phyloP scores from a whole-genome alignment of 1,139 yeast genomes.

The Scheffersomyces illinoinensis region DNA sequence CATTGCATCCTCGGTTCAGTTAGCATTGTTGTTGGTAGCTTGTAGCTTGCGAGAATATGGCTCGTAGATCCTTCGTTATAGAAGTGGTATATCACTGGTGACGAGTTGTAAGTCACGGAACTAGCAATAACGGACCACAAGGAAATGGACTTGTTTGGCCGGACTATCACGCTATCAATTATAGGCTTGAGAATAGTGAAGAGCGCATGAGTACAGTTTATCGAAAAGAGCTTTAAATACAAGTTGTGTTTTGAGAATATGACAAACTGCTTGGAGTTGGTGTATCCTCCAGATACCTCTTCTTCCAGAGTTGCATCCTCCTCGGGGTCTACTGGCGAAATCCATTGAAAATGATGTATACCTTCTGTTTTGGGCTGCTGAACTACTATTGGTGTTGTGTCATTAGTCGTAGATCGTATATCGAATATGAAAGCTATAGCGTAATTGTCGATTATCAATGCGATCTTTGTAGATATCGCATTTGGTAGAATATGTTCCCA shows the following conservation, averaged over 20 bases:
- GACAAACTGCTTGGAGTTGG: slow-evolving; percentile 34
- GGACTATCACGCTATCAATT: slow-evolving; percentile 12
- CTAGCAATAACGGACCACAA: slow-evolving; percentile 32
- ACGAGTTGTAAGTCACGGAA: slow-evolving; percentile 13
- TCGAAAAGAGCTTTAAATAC: slow-evolving; percentile 35
- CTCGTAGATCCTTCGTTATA: slow-evolving; percentile 37
- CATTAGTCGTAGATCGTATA: slow-evolving; percentile 14
- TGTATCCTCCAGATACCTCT: slow-evolving; percentile 27
- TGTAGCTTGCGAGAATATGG: slow-evolving; percentile 21
- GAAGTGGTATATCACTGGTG: slow-evolving; percentile 35
- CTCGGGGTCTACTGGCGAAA: slow-evolving; percentile 21
- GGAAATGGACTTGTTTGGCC: slow-evolving; percentile 16
- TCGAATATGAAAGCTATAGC: slow-evolving; percentile 26
- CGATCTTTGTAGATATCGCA: slow-evolving; percentile 24
- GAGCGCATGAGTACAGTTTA: slow-evolving; percentile 37
- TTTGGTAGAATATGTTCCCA: slow-evolving; percentile 29
- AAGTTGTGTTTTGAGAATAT: slow-evolving; percentile 30
- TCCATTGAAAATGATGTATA: slow-evolving; percentile 36
- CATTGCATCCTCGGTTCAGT: slow-evolving; percentile 25
- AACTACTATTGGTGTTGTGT: slow-evolving; percentile 27
- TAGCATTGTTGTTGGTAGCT: slow-evolving; percentile 18
- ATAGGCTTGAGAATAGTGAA: slow-evolving; percentile 36
- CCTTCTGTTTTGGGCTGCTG: slow-evolving; percentile 31
- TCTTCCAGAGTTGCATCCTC: slow-evolving; percentile 3
- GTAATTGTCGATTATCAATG: slow-evolving; percentile 22